Conservation (phyloP, 2,329 filamentous ascomycete genomes). For the Hypoxylon sp. region DNA sequence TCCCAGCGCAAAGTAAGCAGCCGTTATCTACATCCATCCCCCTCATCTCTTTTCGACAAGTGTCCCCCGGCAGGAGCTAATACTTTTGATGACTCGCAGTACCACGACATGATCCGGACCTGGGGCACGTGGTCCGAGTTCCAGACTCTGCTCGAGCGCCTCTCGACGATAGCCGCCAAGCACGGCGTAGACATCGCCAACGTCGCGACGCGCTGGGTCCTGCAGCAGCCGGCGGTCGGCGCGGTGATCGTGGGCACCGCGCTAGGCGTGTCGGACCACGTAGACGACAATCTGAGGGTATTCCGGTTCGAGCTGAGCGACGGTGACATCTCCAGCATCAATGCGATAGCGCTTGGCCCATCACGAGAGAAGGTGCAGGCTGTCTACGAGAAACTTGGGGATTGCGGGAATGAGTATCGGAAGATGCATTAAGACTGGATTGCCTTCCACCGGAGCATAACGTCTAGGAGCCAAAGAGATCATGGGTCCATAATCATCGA, state of each 20-base stretch:
- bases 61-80: neutral
- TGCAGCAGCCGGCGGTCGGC: conserved; percentile 52
- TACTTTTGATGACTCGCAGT: no score
- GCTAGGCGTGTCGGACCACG: conserved; percentile 49
- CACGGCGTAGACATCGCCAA: conserved; percentile 50
- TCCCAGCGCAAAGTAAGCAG: conserved; percentile 53
- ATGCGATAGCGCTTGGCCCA: conserved; percentile 43
- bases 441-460: no score
- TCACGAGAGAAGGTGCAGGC: conserved; percentile 30
- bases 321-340: conserved; percentile 46
- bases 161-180: conserved; percentile 45
- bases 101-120: conserved; percentile 50
- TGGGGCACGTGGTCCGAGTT: conserved; percentile 52
- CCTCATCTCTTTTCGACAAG: neutral
- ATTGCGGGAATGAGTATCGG: conserved; percentile 54
- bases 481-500: no score
- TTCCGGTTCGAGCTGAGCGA: conserved; percentile 47
- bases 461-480: no score
- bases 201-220: conserved; percentile 53
- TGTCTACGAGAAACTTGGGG: conserved; percentile 48
- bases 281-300: conserved; percentile 47
- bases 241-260: conserved; percentile 53
- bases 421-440: conserved; percentile 45
- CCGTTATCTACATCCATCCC: no score
- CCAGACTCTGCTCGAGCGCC: conserved; percentile 47